phyloP scores from a whole-genome alignment of 257 asterid species.

The Paulownia fortunei region DNA sequence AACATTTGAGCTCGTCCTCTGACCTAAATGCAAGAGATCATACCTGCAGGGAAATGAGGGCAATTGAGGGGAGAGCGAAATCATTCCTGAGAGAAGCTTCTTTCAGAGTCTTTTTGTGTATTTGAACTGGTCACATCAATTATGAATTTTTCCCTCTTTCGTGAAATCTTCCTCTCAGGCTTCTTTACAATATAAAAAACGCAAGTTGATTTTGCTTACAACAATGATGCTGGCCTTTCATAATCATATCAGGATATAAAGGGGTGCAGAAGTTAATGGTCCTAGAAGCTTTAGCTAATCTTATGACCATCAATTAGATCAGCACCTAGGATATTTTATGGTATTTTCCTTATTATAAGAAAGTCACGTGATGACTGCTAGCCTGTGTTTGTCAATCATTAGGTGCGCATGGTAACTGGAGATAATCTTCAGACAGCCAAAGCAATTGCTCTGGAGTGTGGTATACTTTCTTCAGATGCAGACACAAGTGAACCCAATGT shows the following conservation, averaged over 20 bases:
- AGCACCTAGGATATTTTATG: background rate
- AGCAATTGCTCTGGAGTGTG: conserved; percentile 94
- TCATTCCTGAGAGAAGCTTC: background rate
- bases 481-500: conserved; percentile 66
- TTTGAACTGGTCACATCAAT: background rate
- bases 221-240: background rate
- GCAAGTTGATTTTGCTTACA: too few relatives aligned
- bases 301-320: background rate
- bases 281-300: conserved; percentile 1
- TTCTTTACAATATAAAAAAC: too few relatives aligned
- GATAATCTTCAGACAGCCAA: conserved; percentile 94
- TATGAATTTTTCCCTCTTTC: background rate
- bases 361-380: background rate
- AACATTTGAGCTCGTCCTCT: background rate
- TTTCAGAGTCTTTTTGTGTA: conserved; percentile 11
- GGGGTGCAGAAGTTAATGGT: background rate
- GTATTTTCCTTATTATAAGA: conserved; percentile 3
- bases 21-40: conserved; percentile 13
- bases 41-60: background rate
- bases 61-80: background rate
- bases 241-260: background rate
- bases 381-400: conserved; percentile 31
- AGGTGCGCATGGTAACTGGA: conserved; percentile 99
- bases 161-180: background rate
- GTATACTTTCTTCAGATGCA: conserved; percentile 69